Conservation (phyloP, 208 protist species). For the Leishmania aethiopica region DNA sequence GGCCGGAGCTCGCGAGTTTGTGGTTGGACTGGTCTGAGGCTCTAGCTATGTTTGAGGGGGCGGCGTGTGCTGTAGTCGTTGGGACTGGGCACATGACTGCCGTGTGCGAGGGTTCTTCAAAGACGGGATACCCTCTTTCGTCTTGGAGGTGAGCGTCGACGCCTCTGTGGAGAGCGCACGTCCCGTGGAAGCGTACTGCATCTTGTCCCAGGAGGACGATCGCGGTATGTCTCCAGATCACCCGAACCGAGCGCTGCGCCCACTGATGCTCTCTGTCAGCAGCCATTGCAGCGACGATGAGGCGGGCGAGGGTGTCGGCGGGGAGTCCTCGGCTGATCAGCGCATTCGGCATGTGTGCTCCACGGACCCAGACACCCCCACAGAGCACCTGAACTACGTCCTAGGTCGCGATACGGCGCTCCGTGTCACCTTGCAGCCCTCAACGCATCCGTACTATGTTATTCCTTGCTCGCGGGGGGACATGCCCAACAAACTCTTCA, state of each 20-base stretch:
- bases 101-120: constrained; percentile 56
- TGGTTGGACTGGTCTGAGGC: constrained; percentile 69
- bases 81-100: constrained; percentile 41
- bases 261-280: constrained; percentile 52
- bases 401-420: constrained; percentile 50
- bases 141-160: constrained; percentile 45
- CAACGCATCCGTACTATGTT: constrained; percentile 49
- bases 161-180: background rate
- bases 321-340: constrained; percentile 36
- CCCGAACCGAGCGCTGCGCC: constrained; percentile 32
- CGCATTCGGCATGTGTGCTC: constrained; percentile 24
- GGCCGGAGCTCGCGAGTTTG: constrained; percentile 17
- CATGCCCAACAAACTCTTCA: constrained; percentile 36
- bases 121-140: constrained; percentile 39
- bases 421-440: constrained; percentile 41
- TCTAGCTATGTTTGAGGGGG: constrained; percentile 59
- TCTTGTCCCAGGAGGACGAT: constrained; percentile 68
- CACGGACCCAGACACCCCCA: constrained; percentile 40
- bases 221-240: constrained; percentile 37
- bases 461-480: constrained; percentile 45
- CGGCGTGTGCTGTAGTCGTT: constrained; percentile 46
- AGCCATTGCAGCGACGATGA: background rate
- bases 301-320: constrained; percentile 26
- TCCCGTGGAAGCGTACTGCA: constrained; percentile 41
- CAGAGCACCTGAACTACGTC: constrained; percentile 48